Base-by-base conservation (phyloP, 257 asterid genomes). In the Solanum chiquidenum region DNA sequence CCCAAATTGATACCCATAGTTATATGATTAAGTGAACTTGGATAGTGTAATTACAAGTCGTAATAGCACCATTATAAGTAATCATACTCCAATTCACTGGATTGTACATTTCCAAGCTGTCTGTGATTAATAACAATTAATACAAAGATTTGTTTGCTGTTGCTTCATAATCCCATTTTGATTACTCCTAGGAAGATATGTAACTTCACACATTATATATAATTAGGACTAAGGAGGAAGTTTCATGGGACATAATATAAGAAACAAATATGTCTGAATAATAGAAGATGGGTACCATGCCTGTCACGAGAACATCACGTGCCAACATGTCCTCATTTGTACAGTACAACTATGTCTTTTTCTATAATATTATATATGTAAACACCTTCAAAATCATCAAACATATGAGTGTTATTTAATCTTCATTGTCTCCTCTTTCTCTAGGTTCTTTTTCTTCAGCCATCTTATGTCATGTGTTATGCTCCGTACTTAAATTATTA, bases 301-400 rank as follows among this genome's bases (percentile, higher is more conserved):
- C 86, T 82, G 29, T 82, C 69, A 82, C 86, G 69, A 82, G 86
- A 82, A 82, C 11, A 82, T 49, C 86, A 82, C 86, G 86, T 82
- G 86, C 86, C 40, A 29, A 82, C 86, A 82, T 82, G 86, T 82
- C 86, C 69, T 82, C 86, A 2, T 49, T 82, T 82, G 11, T 18
- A 49, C 86, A 82, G 44, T 82, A 82, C 86, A 82, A 82, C 29
- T 20, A 52, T 49, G 69, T 82, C 69, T 82, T 46, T 46, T 49
- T 82, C 20, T 82, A 29, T 33, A 40, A 40, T 44, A 27, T 76
- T 69, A 76, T 12, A 37, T 79, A 79, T 25, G 8, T n/a, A n/a
- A 55, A 42, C 86, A 44, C 31, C 21, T 82, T 29, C 21, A 82
- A 82, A 82, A 49, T 82, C 11, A 35, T 82, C 66, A 29, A 82